Percentiles rank a stretch among this genome's conserved stretches.
Evolutionary conservation across 306 rosid species (phyloP).

Genomic region (Corylus avellana): DNA sequence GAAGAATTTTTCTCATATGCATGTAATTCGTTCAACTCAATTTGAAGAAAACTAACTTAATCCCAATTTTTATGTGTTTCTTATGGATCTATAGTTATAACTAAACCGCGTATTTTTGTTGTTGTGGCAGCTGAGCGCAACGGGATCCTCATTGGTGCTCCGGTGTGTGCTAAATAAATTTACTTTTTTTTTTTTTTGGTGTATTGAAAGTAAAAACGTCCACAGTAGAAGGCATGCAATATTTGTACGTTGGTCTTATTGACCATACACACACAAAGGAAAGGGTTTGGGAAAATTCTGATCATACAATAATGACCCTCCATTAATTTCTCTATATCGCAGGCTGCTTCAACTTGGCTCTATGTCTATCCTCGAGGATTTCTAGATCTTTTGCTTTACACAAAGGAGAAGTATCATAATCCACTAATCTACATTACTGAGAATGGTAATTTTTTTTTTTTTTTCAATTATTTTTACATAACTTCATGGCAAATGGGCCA

Average conservation of each 20-base stretch:
- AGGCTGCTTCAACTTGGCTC: conserved; percentile 55
- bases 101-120: not conserved
- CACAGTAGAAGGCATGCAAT: not conserved
- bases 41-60: not conserved
- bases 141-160: conserved; percentile 52
- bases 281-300: not conserved
- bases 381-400: conserved; percentile 44
- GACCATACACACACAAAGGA: too few species aligned
- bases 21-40: too few species aligned
- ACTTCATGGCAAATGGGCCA: not conserved
- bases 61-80: not conserved
- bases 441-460: conserved; percentile 48
- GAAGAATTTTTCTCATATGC: too few species aligned
- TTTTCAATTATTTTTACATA: not conserved
- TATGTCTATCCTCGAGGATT: conserved; percentile 60
- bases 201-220: not conserved
- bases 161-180: conserved; percentile 28
- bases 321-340: not conserved
- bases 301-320: not conserved
- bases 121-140: conserved; percentile 33
- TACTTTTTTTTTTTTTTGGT: too few species aligned
- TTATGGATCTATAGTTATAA: too few species aligned
- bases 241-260: too few species aligned
- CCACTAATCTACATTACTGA: conserved; percentile 65
- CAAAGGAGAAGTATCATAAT: conserved; percentile 47